Evolutionary conservation across 345 rosid genomes (phyloP).

Genomic region (Mangifera indica): DNA sequence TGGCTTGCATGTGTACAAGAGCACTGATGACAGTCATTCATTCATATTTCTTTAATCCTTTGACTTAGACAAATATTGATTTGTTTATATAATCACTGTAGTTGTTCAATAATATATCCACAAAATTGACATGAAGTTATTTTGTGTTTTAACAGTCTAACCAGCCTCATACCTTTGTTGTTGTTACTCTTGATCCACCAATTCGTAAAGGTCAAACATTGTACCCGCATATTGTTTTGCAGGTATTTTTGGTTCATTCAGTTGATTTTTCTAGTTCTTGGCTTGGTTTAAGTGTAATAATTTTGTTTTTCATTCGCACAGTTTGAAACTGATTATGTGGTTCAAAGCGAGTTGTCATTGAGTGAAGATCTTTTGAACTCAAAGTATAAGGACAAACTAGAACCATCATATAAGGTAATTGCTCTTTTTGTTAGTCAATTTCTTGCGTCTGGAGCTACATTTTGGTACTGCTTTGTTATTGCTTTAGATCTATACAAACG

Average conservation of each 20-base stretch:
- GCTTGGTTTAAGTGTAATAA: background rate
- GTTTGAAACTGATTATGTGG: slow-evolving; percentile 83
- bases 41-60: background rate
- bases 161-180: slow-evolving; percentile 95
- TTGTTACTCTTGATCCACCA: slow-evolving; percentile 94
- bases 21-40: background rate
- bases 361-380: slow-evolving; percentile 73
- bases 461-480: background rate
- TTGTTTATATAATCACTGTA: background rate
- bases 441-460: background rate
- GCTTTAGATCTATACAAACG: background rate
- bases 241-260: slow-evolving; percentile 45
- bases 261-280: background rate
- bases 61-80: background rate
- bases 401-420: slow-evolving; percentile 61
- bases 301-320: slow-evolving; percentile 29
- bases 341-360: slow-evolving; percentile 57
- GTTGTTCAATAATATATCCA: background rate
- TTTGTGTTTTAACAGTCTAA: slow-evolving; percentile 56
- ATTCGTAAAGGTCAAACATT: slow-evolving; percentile 96
- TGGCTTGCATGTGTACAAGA: background rate
- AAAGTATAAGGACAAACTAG: slow-evolving; percentile 89
- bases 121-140: slow-evolving; percentile 7
- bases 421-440: background rate
- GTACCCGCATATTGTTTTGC: slow-evolving; percentile 92